Evolutionary conservation across 805 yeast species (phyloP), one percentile per base, ranked within the genome.

Genomic region (Yamadazyma paraphyllophila): DNA sequence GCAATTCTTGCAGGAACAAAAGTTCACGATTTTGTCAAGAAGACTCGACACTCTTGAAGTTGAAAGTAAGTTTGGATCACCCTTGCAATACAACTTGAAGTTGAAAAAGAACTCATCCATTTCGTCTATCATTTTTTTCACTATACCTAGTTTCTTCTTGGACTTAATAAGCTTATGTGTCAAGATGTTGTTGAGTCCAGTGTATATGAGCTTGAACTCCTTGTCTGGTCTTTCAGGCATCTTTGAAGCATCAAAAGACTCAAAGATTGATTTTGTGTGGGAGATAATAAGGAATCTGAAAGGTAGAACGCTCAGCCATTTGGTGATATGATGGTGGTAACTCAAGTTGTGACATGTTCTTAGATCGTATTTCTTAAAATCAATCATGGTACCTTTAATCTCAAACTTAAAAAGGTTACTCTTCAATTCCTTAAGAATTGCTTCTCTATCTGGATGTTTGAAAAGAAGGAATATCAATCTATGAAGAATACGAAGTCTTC

Each of bases 301-400:
- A 0, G 76, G 76, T 37, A 59, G 54, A 13, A 71, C 43, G 16
- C 56, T 56, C 56, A 70, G 61, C 76, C 76, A 71, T 46, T 67
- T 67, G 7, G 54, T 49, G 12, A 71, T 44, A 41, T 70, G 74
- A 2, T 60, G 51, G 31, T 57, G 44, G 29, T 49, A 55, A 12
- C 61, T 53, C 12, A 57, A 46, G 46, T 57, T 59, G 7, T 48
- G 33, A 30, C 45, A 38, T 9, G 55, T 50, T 33, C 74, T 54
- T 39, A 71, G 55, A 51, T 71, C 76, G 41, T 61, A 54, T 4
- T 57, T 53, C 36, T 64, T 61, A 49, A 71, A 71, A 49, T 71
- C 73, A 12, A 71, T 50, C 16, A 66, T 48, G 5, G 54, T 46
- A 2, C 76, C 76, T 7, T 38, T 37, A 11, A 59, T 37, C 12